phyloP scores from a whole-genome alignment of 202 grass and related monocot species.

The Eragrostis tef region DNA sequence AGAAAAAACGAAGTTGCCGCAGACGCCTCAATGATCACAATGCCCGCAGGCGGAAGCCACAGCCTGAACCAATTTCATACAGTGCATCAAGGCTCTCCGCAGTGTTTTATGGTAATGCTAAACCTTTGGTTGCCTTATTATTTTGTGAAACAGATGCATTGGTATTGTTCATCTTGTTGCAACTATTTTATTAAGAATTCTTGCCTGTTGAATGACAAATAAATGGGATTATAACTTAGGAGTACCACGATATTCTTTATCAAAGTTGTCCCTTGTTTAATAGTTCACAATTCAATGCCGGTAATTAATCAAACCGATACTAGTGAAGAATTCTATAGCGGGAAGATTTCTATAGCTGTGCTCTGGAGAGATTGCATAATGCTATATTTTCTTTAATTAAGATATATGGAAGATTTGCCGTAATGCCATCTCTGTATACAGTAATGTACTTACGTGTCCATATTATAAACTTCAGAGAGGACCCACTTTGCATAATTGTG shows the following conservation, averaged over 20 bases:
- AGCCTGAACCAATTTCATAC: slow-evolving; percentile 66
- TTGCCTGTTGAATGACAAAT: neutral
- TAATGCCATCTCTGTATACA: neutral
- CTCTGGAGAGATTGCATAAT: neutral
- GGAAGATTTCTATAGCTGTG: too few species aligned
- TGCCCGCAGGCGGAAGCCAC: slow-evolving; percentile 81
- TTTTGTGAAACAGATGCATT: slow-evolving; percentile 25
- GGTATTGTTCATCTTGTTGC: slow-evolving; percentile 1
- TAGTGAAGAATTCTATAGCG: neutral
- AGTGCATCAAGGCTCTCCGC: slow-evolving; percentile 68
- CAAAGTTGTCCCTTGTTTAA: neutral
- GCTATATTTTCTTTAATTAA: slow-evolving; percentile 18
- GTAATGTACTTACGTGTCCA: neutral
- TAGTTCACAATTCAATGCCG: neutral
- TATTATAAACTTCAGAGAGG: slow-evolving; percentile 26
- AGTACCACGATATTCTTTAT: neutral
- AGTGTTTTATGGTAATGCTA: slow-evolving; percentile 69
- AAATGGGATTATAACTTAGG: neutral
- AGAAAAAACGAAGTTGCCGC: slow-evolving; percentile 90
- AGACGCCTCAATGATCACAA: slow-evolving; percentile 91
- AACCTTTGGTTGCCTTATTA: slow-evolving; percentile 31
- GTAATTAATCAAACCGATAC: neutral
- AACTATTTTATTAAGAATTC: slow-evolving; percentile 24
- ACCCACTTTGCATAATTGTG: slow-evolving; percentile 6
- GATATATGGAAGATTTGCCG: slow-evolving; percentile 1